Percentiles rank a stretch among this genome's conserved stretches.
Evolutionary conservation across 768 basidiomycete species (phyloP).

Genomic region (Podaxis mareebaensis): DNA sequence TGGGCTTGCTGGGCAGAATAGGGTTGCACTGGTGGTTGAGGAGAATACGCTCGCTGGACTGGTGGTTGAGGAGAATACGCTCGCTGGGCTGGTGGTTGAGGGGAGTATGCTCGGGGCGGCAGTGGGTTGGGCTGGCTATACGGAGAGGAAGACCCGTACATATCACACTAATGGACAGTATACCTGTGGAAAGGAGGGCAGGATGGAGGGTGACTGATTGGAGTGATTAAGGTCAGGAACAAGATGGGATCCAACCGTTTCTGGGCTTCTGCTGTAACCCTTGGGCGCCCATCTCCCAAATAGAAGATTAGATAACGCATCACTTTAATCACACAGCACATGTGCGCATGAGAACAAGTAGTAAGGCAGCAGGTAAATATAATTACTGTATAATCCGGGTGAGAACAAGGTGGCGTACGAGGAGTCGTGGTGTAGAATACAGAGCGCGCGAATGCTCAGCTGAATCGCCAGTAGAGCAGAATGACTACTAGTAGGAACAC

Average conservation of each 20-base stretch:
- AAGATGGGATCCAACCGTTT: neutral
- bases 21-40: conserved; percentile 5
- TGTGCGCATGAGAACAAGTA: conserved; percentile 2
- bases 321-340: conserved; percentile 6
- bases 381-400: conserved; percentile 15
- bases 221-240: conserved; percentile 2
- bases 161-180: neutral
- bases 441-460: conserved; percentile 26
- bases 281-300: neutral
- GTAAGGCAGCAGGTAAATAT: conserved; percentile 14
- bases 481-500: conserved; percentile 78
- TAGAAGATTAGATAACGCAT: conserved; percentile 18
- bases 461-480: conserved; percentile 78
- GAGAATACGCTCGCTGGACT: conserved; percentile 19
- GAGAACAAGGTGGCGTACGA: conserved; percentile 4
- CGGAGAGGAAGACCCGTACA: conserved; percentile 25
- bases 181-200: neutral
- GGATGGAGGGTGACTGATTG: neutral
- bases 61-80: conserved; percentile 15
- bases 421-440: neutral
- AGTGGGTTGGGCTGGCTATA: conserved; percentile 21
- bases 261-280: neutral
- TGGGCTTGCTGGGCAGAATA: conserved; percentile 7
- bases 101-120: conserved; percentile 13
- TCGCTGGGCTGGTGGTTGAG: conserved; percentile 18